Base-by-base conservation (phyloP, 2,329 filamentous ascomycete species). In the Didymella glomerata region DNA sequence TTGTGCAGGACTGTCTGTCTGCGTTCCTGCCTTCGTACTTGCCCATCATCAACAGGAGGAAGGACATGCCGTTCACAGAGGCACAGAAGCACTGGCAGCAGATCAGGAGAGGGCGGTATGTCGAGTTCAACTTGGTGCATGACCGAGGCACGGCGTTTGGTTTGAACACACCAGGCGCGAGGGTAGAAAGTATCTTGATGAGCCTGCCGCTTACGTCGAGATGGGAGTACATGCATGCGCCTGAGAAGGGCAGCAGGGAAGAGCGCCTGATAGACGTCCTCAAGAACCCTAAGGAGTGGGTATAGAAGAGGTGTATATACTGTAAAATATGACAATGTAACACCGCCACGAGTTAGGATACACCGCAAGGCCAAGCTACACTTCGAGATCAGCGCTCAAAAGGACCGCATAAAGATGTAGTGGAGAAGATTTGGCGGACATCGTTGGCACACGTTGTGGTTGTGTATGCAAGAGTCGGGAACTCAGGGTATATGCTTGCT, bases 121-220 rank as follows among this genome's bases (percentile, higher is more conserved):
- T 99, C 63, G 95, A 99, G 80, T 99, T 99, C 79, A 99, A 99
- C 79, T 85, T 99, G 36, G 92, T 99, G 55, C 93, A 99, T 79
- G 95, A 99, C 80, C 87, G 95, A 25, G 95, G 95, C 2, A 99
- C 95, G 2, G 89, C 91, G 8, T 99, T 99, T 77, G 95, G 95
- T 1, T 81, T 99, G 64, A 95, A 95, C 73, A 97, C 94, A 0
- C 95, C 95, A 0, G 92, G 92, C 41, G 90, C 93, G 6, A 86
- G 95, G 62, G 88, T 99, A 2, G 95, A 99, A 83, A 97, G 93
- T 77, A 99, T 99, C 58, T 80, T 99, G 66, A 98, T 99, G 93
- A 97, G 92, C 79, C 81, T 99, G 76, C 95, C 95, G 6, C 82
- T 96, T 65, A 98, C 94, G 14, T 95, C 95, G 24, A 87, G 88